phyloP scores from a whole-genome alignment of 2,329 filamentous ascomycete species.

The Bipolaris bicolor region DNA sequence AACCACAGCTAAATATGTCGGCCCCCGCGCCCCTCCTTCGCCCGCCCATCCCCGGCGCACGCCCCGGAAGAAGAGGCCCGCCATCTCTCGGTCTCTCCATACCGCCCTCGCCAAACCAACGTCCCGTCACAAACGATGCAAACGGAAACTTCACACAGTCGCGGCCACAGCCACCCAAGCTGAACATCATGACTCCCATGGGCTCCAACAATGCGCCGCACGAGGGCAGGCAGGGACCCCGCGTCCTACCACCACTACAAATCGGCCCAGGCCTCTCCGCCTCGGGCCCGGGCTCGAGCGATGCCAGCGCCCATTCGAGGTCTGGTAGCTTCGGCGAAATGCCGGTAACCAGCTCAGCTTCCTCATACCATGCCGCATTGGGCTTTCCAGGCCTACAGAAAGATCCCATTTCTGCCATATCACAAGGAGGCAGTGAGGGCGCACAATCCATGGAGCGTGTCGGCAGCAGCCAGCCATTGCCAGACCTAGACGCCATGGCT shows the following conservation, averaged over 20 bases:
- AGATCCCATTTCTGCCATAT: slow-evolving; percentile 90
- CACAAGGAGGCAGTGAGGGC: slow-evolving; percentile 74
- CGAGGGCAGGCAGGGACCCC: slow-evolving; percentile 64
- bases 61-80: slow-evolving; percentile 65
- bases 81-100: slow-evolving; percentile 89
- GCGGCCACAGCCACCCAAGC: slow-evolving; percentile 71
- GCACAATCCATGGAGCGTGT: slow-evolving; percentile 78
- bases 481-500: slow-evolving; percentile 78
- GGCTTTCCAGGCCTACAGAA: slow-evolving; percentile 77
- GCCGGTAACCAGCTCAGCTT: slow-evolving; percentile 82
- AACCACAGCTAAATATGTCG: slow-evolving; percentile 63
- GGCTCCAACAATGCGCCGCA: slow-evolving; percentile 76
- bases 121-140: slow-evolving; percentile 72
- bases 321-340: slow-evolving; percentile 86
- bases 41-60: slow-evolving; percentile 75
- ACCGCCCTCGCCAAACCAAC: slow-evolving; percentile 81
- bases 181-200: slow-evolving; percentile 88
- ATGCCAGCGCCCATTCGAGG: slow-evolving; percentile 80
- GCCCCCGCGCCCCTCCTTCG: slow-evolving; percentile 81
- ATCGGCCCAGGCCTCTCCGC: slow-evolving; percentile 63
- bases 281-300: slow-evolving; percentile 78
- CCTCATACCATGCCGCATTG: slow-evolving; percentile 75
- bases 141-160: slow-evolving; percentile 50
- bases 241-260: slow-evolving; percentile 62
- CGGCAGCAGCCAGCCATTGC: slow-evolving; percentile 76